Conservation (phyloP, 768 basidiomycete genomes). For the Zangia roseola region DNA sequence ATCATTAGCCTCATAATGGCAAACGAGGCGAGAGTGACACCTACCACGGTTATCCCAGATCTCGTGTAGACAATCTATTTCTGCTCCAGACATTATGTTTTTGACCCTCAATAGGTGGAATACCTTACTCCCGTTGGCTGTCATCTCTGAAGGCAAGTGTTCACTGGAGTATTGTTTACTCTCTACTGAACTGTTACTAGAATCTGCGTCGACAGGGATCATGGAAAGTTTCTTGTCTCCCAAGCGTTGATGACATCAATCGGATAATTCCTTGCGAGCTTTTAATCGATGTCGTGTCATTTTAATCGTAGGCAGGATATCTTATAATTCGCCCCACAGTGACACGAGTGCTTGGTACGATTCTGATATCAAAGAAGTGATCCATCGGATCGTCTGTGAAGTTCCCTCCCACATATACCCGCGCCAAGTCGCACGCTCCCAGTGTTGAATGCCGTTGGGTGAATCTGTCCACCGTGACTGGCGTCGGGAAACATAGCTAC, state of each 20-base stretch:
- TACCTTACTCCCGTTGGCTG: not conserved
- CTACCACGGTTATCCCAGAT: conserved; percentile 30
- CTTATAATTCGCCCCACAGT: too few species aligned
- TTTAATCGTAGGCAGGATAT: too few species aligned
- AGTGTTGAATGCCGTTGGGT: too few species aligned
- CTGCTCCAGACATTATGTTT: conserved; percentile 15
- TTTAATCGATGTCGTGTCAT: too few species aligned
- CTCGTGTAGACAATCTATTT: conserved; percentile 17
- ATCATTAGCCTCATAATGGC: not conserved
- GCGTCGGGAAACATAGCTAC: too few species aligned
- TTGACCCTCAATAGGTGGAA: conserved; percentile 17
- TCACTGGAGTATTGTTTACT: not conserved
- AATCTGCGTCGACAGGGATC: conserved; percentile 13
- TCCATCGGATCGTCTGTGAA: too few species aligned
- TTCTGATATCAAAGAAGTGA: too few species aligned
- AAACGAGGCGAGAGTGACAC: not conserved
- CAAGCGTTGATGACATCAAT: conserved; percentile 6
- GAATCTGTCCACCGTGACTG: too few species aligned
- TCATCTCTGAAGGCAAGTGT: not conserved
- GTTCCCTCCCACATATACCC: too few species aligned
- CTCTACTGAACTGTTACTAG: not conserved
- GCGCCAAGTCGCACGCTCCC: too few species aligned
- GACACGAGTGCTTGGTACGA: too few species aligned
- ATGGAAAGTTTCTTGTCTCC: conserved; percentile 23
- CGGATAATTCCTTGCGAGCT: too few species aligned